Evolutionary conservation across 345 rosid genomes (phyloP), one percentile per base, ranked within the genome.

Genomic region (Clausena lansium): DNA sequence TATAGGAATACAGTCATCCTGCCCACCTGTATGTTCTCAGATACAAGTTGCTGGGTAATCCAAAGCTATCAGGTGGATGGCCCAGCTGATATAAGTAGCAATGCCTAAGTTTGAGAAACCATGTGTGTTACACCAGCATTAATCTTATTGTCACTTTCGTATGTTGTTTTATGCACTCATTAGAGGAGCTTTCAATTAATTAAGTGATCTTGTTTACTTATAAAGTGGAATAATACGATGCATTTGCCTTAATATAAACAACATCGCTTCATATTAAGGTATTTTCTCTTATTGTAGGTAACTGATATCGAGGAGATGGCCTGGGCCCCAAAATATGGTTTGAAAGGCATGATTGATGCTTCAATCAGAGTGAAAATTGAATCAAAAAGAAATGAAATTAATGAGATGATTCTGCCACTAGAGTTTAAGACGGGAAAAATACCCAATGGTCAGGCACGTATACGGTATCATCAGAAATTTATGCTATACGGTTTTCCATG

Each of bases 301-400:
- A 81, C 91, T 79, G 98, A 96, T 84, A 96, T 96, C 33, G 99
- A 96, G 88, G 99, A 96, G 89, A 91, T 94, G 98, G 87, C 94
- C 59, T 94, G 98, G 99, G 97, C 97, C 75, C 98, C 97, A 71
- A 94, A 87, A 77, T 96, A 93, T 88, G 99, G 99, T 70, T 83
- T 96, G 83, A 96, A 96, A 84, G 99, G 99, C 79, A 92, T 90
- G 88, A 87, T 96, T 60, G 99, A 96, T 88, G 99, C 96, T 85
- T 94, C 98, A 73, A 79, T 96, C 62, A 87, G 88, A 85, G 94
- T 94, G 71, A 80, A 62, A 81, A 87, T 90, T 74, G 86, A 88
- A 81, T 82, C 94, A 74, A 81, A 77, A 62, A 79, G 80, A 82
- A 78, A 84, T 79, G 88, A 77, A 78, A 78, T 38, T 54, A 47